These are phyloP conservation scores for Russula vinacea DNA, from an alignment of 768 basidiomycete genomes.

Conservation along the genomic window DNA sequence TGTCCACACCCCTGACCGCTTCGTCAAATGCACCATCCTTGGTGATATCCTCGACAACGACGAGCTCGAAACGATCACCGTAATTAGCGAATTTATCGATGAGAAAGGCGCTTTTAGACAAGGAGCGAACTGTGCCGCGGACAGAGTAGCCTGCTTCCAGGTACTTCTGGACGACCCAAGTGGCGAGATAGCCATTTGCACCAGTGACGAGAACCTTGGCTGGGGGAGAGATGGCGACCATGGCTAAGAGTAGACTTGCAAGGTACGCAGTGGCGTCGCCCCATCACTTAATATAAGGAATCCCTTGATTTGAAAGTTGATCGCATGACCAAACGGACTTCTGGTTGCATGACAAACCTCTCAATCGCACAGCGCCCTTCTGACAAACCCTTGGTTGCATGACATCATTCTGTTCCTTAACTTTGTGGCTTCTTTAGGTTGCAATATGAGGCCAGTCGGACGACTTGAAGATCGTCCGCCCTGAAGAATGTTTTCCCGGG, in stretches of 20 bases:
- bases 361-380: no score
- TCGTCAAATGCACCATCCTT: constrained; percentile 68
- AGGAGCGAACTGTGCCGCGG: constrained; percentile 63
- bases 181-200: constrained; percentile 59
- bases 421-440: no score
- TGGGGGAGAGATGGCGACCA: constrained; percentile 39
- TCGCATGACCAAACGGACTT: no score
- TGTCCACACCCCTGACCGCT: constrained; percentile 72
- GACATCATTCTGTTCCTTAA: no score
- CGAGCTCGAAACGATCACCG: constrained; percentile 58
- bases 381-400: no score
- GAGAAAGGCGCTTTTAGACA: constrained; percentile 57
- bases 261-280: not conserved
- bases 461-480: no score
- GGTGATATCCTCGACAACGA: constrained; percentile 67
- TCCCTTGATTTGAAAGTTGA: no score
- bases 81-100: constrained; percentile 50
- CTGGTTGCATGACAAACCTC: no score
- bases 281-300: not conserved
- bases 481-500: no score
- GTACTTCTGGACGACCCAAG: constrained; percentile 54
- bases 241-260: constrained; percentile 15
- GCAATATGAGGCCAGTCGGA: no score
- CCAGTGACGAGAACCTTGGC: constrained; percentile 52
- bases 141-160: constrained; percentile 62